Evolutionary conservation across 306 rosid species (phyloP).

Genomic region (Fagus crenata): DNA sequence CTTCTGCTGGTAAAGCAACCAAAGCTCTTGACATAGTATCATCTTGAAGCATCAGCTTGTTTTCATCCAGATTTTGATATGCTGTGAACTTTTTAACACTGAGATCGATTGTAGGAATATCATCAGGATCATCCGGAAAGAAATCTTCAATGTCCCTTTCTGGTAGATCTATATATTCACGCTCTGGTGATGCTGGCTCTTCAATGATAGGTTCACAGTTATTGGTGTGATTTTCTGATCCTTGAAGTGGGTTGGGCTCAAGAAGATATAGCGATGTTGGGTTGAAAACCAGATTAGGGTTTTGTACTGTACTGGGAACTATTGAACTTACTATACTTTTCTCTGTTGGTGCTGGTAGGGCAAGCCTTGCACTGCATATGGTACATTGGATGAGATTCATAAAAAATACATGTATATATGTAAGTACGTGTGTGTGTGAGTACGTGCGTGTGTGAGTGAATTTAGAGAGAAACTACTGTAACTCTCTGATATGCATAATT

Average conservation of each 20-base stretch:
- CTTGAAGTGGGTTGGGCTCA: background rate
- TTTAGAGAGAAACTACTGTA: too few species aligned
- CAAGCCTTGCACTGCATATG: constrained; percentile 38
- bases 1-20: constrained; percentile 27
- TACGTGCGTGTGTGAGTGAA: too few species aligned
- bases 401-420: background rate
- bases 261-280: background rate
- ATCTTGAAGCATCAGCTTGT: constrained; percentile 2
- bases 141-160: constrained; percentile 40
- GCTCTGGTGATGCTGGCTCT: constrained; percentile 44
- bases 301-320: background rate
- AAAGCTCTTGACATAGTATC: constrained; percentile 34
- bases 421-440: too few species aligned
- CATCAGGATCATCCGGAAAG: constrained; percentile 10
- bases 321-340: background rate
- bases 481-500: too few species aligned
- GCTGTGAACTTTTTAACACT: background rate
- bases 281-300: background rate
- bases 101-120: constrained; percentile 27
- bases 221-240: background rate
- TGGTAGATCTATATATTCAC: background rate
- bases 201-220: constrained; percentile 56
- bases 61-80: background rate
- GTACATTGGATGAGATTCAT: background rate
- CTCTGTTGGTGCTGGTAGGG: constrained; percentile 38